phyloP scores from a whole-genome alignment of 306 rosid species.

The Erythrophleum fordii region DNA sequence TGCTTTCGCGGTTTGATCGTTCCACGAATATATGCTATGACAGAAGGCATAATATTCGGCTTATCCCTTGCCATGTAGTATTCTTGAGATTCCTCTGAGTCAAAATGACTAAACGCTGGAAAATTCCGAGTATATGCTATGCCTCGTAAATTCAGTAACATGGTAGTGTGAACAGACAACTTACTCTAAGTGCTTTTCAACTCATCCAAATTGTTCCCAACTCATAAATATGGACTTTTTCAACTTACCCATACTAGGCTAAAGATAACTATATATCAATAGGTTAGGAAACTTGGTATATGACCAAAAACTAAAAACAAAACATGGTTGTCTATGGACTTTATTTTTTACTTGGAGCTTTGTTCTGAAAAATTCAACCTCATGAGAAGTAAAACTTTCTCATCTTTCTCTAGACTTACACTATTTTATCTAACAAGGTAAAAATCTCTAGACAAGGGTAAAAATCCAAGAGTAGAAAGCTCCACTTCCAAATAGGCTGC shows the following conservation, averaged over 20 bases:
- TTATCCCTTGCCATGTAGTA: no score
- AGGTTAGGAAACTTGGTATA: background rate
- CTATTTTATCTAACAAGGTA: background rate
- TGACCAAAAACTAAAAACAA: background rate
- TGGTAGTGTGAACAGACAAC: background rate
- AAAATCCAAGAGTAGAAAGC: no score
- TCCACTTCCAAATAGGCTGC: no score
- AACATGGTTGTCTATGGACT: background rate
- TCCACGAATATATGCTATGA: background rate
- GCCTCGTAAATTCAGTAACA: background rate
- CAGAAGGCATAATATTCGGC: background rate
- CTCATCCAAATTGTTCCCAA: conserved; percentile 6
- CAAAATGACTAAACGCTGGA: background rate
- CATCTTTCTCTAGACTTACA: background rate
- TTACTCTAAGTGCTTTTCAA: background rate
- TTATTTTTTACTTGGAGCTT: background rate
- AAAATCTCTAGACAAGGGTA: background rate
- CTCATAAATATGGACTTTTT: background rate
- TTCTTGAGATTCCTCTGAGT: no score
- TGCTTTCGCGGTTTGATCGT: conserved; percentile 26
- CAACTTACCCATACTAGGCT: background rate
- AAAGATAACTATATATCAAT: background rate
- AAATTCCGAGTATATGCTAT: background rate
- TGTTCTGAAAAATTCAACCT: background rate
- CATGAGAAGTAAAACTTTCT: background rate